Conservation (phyloP, 495 filamentous ascomycete species). For the Hyaloscypha finlandica region DNA sequence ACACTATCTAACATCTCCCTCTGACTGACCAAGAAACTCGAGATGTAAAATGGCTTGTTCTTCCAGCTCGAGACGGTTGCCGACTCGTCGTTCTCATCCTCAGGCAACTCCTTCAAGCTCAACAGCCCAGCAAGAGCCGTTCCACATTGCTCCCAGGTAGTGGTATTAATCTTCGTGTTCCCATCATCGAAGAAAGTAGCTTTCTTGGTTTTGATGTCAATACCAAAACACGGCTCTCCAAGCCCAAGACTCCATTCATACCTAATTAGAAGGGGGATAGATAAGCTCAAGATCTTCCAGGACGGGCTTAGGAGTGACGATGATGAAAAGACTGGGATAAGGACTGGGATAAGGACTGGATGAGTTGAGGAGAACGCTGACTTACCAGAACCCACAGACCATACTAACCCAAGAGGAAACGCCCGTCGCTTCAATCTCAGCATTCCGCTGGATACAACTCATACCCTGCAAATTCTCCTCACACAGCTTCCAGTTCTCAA, state of each 20-base stretch:
- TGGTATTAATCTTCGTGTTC: constrained; percentile 36
- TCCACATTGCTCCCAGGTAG: constrained; percentile 49
- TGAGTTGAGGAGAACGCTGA: too few relatives aligned
- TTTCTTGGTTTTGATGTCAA: constrained; percentile 38
- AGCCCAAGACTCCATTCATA: constrained; percentile 42
- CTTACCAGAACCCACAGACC: constrained; percentile 50
- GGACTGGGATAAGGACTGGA: too few relatives aligned
- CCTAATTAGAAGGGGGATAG: too few relatives aligned
- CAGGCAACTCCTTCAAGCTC: constrained; percentile 36
- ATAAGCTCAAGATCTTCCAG: too few relatives aligned
- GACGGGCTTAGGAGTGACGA: too few relatives aligned
- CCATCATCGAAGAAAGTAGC: constrained; percentile 42
- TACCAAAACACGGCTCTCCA: constrained; percentile 36
- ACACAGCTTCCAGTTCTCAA: constrained; percentile 38
- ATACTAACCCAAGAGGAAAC: constrained; percentile 46
- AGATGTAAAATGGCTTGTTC: constrained; percentile 44
- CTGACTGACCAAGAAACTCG: constrained; percentile 49
- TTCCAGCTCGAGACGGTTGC: constrained; percentile 37
- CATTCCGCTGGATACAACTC: background rate
- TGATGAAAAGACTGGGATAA: too few relatives aligned
- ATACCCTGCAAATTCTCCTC: constrained; percentile 38
- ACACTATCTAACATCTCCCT: constrained; percentile 50
- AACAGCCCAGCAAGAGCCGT: constrained; percentile 44
- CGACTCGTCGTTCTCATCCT: constrained; percentile 40
- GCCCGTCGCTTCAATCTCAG: constrained; percentile 19